Base-by-base conservation (phyloP, 495 filamentous ascomycete species). In the Tuber aestivum region DNA sequence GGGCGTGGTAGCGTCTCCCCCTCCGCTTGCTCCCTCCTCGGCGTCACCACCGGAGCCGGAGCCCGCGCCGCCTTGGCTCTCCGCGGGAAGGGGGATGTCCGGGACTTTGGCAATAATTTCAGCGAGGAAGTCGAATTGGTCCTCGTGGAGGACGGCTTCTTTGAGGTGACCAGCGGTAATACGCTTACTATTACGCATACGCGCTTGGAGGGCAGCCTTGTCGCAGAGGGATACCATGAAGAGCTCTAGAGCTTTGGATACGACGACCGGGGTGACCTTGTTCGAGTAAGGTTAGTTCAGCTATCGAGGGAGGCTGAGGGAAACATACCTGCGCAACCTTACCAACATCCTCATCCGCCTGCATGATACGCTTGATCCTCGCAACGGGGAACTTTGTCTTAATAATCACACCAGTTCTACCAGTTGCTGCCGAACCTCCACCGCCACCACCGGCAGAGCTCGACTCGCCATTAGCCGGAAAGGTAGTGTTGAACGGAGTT, bases 321-420 rank as follows among this genome's bases (percentile, higher is more conserved):
- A 65, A 65, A 90, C 89, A 75, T 88, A 97, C 95, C 85, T 98
- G 96, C 12, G 95, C 94, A 5, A 99, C 96, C 85, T 99, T 99
- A 61, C 95, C 95, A 3, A 99, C 94, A 85, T 99, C 95, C 82
- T 99, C 95, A 82, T 99, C 95, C 10, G 95, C 95, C 84, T 99
- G 95, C 95, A 99, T 98, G 77, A 99, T 98, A 72, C 95, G 91
- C 89, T 99, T 99, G 84, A 98, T 99, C 71, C 95, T 89, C 75
- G 95, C 95, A 44, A 97, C 97, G 5, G 95, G 95, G 81, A 99
- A 99, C 78, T 97, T 97, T 35, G 94, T 97, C 84, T 90, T 93
- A 73, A 99, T 93, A 35, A 94, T 84, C 80, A 97, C 86, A 65
- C 56, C 56, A 81, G 87, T 85, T 83, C 86, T 76, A 20, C 78